These are phyloP conservation scores for Fusarium zealandicum DNA, from an alignment of 2,329 filamentous ascomycete species.

Conservation along the genomic window DNA sequence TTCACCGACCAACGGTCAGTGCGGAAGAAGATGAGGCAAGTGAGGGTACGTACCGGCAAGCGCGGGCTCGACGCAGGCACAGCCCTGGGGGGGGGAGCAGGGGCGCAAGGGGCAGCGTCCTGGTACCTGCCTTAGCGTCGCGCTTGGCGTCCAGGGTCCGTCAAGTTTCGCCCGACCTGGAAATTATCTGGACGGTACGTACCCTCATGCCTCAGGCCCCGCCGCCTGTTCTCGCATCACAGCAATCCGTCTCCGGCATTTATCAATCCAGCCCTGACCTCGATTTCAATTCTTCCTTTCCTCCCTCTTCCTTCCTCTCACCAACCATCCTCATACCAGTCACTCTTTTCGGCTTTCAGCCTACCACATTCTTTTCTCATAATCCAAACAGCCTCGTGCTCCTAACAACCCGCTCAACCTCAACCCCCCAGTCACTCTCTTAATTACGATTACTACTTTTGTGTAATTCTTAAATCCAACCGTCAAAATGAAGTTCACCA, in stretches of 20 bases:
- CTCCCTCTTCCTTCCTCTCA: slow-evolving; percentile 24
- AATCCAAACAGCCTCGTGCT: slow-evolving; percentile 29
- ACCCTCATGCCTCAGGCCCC: slow-evolving; percentile 19
- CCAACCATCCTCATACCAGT: slow-evolving; percentile 42
- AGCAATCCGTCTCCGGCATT: slow-evolving; percentile 34
- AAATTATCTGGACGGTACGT: slow-evolving; percentile 26
- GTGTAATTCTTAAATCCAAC: slow-evolving; percentile 36
- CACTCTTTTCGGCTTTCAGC: slow-evolving; percentile 44
- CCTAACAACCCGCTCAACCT: slow-evolving; percentile 18
- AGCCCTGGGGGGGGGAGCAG: slow-evolving; percentile 14
- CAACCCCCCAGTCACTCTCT: slow-evolving; percentile 27
- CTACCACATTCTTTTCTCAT: slow-evolving; percentile 44
- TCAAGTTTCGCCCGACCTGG: slow-evolving; percentile 19
- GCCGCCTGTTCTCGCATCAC: slow-evolving; percentile 10
- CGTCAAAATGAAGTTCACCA: slow-evolving; percentile 63
- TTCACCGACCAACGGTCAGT: slow-evolving; percentile 29
- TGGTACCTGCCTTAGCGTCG: slow-evolving; percentile 36
- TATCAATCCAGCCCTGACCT: slow-evolving; percentile 31
- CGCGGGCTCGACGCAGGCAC: slow-evolving; percentile 32
- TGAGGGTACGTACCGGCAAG: slow-evolving; percentile 12
- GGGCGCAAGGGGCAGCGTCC: slow-evolving; percentile 3
- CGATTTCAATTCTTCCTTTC: slow-evolving; percentile 22
- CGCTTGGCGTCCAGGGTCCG: slow-evolving; percentile 31
- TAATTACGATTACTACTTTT: slow-evolving; percentile 25
- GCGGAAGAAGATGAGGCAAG: no score